Evolutionary conservation across 2,329 filamentous ascomycete species (phyloP), one percentile per base, ranked within the genome.

Genomic region (Aspergillus niger): DNA sequence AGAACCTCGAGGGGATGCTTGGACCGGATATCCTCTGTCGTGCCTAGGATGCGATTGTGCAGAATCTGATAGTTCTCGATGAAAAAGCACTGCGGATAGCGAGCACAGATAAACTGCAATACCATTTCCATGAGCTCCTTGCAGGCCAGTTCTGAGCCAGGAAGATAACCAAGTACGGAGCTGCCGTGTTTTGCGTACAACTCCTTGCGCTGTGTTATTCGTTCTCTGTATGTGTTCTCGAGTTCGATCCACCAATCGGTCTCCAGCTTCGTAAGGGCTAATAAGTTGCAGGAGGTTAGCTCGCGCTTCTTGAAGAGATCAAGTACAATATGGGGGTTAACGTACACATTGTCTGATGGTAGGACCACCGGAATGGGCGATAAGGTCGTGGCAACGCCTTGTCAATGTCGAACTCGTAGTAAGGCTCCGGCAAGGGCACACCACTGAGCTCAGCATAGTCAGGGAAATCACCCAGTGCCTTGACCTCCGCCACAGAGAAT

Each of bases 331-430:
- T 4, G 8, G 28, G 11, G 15, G 17, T 36, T 8, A 55, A 82
- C 88, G 68, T 84, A 94, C 91, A 91, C 92, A 96, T 96, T 0
- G 91, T 96, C 72, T 96, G 92, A 71, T 95, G 91, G 71, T 96
- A 96, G 0, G 83, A 80, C 92, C 92, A 96, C 68, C 92, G 77
- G 47, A 96, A 90, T 0, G 92, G 92, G 43, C 92, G 83, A 72
- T 93, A 96, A 0, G 91, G 91, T 59, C 92, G 82, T 1, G 91
- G 85, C 8, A 83, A 69, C 0, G 91, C 91, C 63, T 81, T 90
- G 13, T 82, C 77, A 57, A 92, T 86, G 63, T 91, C 80, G 70
- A 95, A 95, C 4, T 84, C 80, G 1, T 72, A 68, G 58, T 90
- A 88, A 0, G 89, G 81, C 8, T 79, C 65, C 0, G 92, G 92